Conservation (phyloP, 257 asterid genomes). For the Lavandula angustifolia region DNA sequence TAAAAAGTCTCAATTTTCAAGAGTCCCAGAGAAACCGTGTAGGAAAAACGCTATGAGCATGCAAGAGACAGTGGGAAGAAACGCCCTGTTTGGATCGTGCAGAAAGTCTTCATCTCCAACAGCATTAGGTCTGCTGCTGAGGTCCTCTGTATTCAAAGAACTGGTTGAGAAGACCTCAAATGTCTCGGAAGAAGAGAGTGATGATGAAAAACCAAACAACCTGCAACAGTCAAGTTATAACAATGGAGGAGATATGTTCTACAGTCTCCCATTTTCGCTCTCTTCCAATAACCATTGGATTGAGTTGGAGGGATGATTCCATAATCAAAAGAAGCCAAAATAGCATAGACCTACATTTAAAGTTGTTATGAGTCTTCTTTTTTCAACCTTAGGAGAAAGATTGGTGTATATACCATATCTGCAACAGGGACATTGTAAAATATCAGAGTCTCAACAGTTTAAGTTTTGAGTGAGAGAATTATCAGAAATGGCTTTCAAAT, state of each 20-base stretch:
- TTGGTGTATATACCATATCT: conserved; percentile 9
- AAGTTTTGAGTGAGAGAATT: background rate
- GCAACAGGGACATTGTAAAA: conserved; percentile 21
- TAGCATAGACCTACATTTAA: conserved; percentile 8
- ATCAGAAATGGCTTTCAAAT: background rate
- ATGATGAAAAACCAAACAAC: conserved; percentile 25
- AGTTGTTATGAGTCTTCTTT: conserved; percentile 8
- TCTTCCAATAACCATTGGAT: conserved; percentile 37
- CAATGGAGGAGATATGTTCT: conserved; percentile 15
- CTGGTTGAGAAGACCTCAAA: conserved; percentile 45
- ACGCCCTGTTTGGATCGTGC: conserved; percentile 27
- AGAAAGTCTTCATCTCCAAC: conserved; percentile 37
- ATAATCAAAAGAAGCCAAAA: conserved; percentile 7
- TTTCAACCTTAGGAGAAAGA: conserved; percentile 19
- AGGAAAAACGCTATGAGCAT: conserved; percentile 28
- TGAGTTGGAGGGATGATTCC: conserved; percentile 38
- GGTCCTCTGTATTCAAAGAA: conserved; percentile 45
- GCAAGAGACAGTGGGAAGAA: conserved; percentile 36
- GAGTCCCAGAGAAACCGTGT: conserved; percentile 37
- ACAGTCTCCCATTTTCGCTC: conserved; percentile 27
- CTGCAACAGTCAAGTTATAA: conserved; percentile 20
- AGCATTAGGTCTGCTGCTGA: conserved; percentile 40
- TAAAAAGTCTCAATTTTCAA: conserved; percentile 23
- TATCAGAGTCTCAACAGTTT: background rate
- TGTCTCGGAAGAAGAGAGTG: conserved; percentile 33